phyloP scores from a whole-genome alignment of 805 yeast species.

The Candida sphagnicola region DNA sequence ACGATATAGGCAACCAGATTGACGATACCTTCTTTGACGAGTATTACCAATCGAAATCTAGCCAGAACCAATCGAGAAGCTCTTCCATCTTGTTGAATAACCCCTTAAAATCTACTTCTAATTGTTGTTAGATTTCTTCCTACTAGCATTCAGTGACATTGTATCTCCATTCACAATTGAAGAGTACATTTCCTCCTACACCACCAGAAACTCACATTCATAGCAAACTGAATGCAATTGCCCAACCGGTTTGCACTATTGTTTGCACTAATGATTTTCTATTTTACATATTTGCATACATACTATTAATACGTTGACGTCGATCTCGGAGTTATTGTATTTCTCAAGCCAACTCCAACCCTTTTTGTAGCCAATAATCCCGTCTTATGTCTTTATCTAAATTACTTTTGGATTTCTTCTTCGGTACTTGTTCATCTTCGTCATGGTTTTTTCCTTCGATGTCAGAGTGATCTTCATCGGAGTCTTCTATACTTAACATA shows the following conservation, averaged over 20 bases:
- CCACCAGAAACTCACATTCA: too few relatives aligned
- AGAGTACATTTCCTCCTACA: too few relatives aligned
- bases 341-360: constrained; percentile 24
- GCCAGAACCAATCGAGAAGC: neutral
- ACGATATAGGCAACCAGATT: constrained; percentile 24
- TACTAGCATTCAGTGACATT: too few relatives aligned
- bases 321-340: too few relatives aligned
- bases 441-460: constrained; percentile 7
- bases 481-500: constrained; percentile 17
- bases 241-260: neutral
- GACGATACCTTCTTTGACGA: constrained; percentile 27
- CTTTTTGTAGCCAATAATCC: constrained; percentile 42
- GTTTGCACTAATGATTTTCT: neutral
- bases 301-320: too few relatives aligned
- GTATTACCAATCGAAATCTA: constrained; percentile 8
- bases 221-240: neutral
- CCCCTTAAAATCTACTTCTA: constrained; percentile 4
- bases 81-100: constrained; percentile 7
- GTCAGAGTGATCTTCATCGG: constrained; percentile 14
- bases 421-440: constrained; percentile 9
- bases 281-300: neutral
- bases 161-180: too few relatives aligned
- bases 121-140: constrained; percentile 11
- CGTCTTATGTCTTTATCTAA: constrained; percentile 33
- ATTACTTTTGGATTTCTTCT: constrained; percentile 12